Conservation (phyloP, 2,329 filamentous ascomycete species). For the Penicillium concentricum region DNA sequence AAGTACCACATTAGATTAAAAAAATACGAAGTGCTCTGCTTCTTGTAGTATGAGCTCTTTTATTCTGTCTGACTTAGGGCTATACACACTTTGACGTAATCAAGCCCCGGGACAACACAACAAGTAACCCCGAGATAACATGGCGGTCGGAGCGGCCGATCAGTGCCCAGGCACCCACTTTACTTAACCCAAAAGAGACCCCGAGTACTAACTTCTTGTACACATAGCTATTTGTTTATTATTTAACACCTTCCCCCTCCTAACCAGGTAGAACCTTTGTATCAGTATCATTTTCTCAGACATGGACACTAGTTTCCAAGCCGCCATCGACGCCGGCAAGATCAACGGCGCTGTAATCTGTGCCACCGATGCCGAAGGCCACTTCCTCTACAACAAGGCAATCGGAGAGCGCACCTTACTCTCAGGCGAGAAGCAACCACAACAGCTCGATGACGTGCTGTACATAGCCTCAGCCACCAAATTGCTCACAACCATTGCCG, state of each 20-base stretch:
- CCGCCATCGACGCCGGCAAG: constrained; percentile 45
- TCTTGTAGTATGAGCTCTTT: too few species aligned
- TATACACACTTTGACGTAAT: too few species aligned
- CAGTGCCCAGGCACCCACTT: too few species aligned
- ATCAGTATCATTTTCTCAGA: not conserved
- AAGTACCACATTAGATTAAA: too few species aligned
- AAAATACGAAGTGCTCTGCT: too few species aligned
- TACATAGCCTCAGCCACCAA: constrained; percentile 38
- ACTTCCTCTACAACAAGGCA: constrained; percentile 43
- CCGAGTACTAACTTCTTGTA: not conserved
- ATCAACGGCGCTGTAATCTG: constrained; percentile 48
- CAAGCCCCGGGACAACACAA: too few species aligned
- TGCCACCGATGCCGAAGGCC: constrained; percentile 40
- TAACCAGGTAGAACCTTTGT: not conserved
- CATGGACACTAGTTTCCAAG: constrained; percentile 42
- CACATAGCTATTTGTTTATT: not conserved
- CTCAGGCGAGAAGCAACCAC: constrained; percentile 41
- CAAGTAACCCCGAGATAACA: too few species aligned
- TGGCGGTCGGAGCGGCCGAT: too few species aligned
- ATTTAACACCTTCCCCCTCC: not conserved
- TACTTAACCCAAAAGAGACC: not conserved
- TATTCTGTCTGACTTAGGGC: too few species aligned
- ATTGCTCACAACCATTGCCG: constrained; percentile 53
- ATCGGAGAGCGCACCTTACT: constrained; percentile 45
- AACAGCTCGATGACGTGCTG: constrained; percentile 29